Percentiles rank a stretch among this genome's conserved stretches.
Evolutionary conservation across 306 rosid genomes (phyloP).

Genomic region (Prunus mongolica): DNA sequence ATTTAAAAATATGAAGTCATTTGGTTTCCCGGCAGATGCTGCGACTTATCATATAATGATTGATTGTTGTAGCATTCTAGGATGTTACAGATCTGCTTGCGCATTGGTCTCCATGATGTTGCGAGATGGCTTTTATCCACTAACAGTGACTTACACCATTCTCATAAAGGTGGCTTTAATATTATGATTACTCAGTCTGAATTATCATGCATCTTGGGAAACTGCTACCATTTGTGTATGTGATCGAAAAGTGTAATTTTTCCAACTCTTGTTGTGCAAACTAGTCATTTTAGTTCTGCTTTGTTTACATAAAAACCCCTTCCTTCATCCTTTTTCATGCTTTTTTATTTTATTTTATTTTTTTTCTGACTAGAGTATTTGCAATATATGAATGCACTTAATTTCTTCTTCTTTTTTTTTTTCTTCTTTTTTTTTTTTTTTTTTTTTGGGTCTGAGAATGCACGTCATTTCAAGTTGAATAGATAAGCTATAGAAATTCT

Average conservation of each 20-base stretch:
- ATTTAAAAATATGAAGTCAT: slow-evolving; percentile 63
- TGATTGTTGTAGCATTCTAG: slow-evolving; percentile 50
- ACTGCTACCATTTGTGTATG: slow-evolving; percentile 19
- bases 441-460: too few relatives aligned
- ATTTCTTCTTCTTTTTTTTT: too few relatives aligned
- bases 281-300: not conserved
- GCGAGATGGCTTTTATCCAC: slow-evolving; percentile 62
- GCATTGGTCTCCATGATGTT: slow-evolving; percentile 66
- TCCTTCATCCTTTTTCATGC: not conserved
- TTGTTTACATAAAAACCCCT: not conserved
- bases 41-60: slow-evolving; percentile 74
- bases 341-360: too few relatives aligned
- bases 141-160: slow-evolving; percentile 45
- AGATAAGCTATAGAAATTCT: too few relatives aligned
- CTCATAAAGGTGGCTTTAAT: slow-evolving; percentile 56
- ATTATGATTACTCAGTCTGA: slow-evolving; percentile 5
- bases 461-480: too few relatives aligned
- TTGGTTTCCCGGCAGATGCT: slow-evolving; percentile 48
- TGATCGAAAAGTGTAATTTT: slow-evolving; percentile 5
- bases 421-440: too few relatives aligned
- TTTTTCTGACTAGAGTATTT: not conserved
- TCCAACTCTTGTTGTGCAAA: not conserved
- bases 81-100: slow-evolving; percentile 65
- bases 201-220: slow-evolving; percentile 1
- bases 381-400: not conserved